A percentile compares a stretch with the other conserved stretches of the same genome.
Conservation (phyloP, 73 alveolate species). For the Tetrahymena malaccensis region DNA sequence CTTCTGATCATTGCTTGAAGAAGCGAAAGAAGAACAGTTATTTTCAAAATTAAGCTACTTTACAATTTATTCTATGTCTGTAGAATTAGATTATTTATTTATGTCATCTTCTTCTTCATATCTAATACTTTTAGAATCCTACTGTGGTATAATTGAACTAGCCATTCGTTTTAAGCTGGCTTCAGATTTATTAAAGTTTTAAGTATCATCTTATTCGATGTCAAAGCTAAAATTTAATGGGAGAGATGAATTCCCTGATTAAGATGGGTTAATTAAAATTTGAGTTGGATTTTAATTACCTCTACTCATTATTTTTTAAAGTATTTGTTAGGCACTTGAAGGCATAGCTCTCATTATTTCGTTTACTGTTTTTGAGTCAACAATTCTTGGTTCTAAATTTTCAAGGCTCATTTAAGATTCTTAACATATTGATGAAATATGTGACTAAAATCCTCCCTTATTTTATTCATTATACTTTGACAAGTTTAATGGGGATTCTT, state of each 20-base stretch:
- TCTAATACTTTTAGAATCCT: neutral
- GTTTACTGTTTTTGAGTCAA: neutral
- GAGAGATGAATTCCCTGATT: neutral
- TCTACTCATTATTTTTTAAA: neutral
- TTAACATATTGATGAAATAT: neutral
- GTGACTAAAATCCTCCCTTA: neutral
- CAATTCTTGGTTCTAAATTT: neutral
- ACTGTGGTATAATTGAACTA: neutral
- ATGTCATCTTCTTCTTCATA: neutral
- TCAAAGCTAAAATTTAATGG: neutral
- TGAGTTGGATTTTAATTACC: neutral
- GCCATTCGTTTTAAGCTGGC: neutral
- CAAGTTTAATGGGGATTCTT: neutral
- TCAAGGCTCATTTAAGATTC: neutral
- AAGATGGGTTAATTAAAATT: neutral
- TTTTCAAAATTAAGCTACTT: neutral
- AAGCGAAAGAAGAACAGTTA: neutral
- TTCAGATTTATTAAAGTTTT: neutral
- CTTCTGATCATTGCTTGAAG: neutral
- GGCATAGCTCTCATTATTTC: neutral
- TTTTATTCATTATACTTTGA: neutral
- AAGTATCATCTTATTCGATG: neutral
- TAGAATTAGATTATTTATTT: neutral
- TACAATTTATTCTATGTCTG: neutral
- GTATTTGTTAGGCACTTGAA: neutral